A percentile compares a stretch with the other conserved stretches of the same genome.
Evolutionary conservation across 2,329 filamentous ascomycete species (phyloP).

Genomic region (Calonectria hongkongensis): DNA sequence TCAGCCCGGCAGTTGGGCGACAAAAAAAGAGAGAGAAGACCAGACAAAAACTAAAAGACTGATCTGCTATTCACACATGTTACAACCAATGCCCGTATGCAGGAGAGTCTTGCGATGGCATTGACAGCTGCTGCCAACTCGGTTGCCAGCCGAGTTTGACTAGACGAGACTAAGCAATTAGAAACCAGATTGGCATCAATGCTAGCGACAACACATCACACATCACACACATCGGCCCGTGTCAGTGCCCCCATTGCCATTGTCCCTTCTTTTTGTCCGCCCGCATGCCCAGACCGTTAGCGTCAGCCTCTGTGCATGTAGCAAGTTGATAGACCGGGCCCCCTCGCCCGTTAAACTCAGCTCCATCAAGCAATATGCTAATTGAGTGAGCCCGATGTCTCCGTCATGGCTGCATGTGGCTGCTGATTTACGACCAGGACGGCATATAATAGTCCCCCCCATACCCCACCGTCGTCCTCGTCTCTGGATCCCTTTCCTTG

Average conservation of each 20-base stretch:
- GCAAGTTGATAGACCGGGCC: constrained; percentile 5
- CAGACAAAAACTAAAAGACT: too few relatives aligned
- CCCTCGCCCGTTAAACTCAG: constrained; percentile 18
- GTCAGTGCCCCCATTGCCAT: not conserved
- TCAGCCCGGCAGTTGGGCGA: not conserved
- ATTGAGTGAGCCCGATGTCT: not conserved
- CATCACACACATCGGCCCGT: not conserved
- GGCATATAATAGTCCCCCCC: constrained; percentile 6
- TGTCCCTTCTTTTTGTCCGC: not conserved
- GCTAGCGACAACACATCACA: not conserved
- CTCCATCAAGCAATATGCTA: not conserved
- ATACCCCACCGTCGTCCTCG: not conserved
- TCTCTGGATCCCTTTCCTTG: not conserved
- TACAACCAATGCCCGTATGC: too few relatives aligned
- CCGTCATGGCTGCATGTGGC: constrained; percentile 11
- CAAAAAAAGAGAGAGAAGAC: not conserved
- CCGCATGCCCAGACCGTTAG: constrained; percentile 5
- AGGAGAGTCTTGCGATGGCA: too few relatives aligned
- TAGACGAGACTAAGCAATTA: too few relatives aligned
- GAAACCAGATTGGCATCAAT: too few relatives aligned
- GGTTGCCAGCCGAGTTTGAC: too few relatives aligned
- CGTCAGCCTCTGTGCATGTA: constrained; percentile 15
- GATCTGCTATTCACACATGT: too few relatives aligned
- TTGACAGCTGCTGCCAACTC: too few relatives aligned
- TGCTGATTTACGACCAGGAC: not conserved